These are phyloP conservation scores for Mycothermus thermophilus DNA, from an alignment of 495 filamentous ascomycete genomes.

Conservation along the genomic window DNA sequence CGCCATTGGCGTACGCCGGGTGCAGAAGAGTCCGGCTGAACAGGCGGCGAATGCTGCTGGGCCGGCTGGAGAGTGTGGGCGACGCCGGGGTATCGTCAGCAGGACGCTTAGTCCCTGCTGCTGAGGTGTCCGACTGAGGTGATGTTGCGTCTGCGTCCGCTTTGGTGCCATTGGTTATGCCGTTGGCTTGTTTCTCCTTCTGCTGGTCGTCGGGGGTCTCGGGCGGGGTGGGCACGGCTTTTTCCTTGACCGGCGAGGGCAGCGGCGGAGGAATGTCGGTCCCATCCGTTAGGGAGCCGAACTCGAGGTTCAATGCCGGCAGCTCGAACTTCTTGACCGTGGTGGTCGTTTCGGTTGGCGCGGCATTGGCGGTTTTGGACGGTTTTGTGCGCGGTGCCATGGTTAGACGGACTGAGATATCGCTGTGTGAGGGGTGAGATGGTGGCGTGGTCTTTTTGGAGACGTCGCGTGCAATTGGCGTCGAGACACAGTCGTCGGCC, in stretches of 20 bases:
- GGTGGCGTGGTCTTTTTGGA: no score
- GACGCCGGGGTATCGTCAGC: conserved; percentile 31
- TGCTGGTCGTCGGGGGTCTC: conserved; percentile 18
- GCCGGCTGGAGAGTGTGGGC: conserved; percentile 29
- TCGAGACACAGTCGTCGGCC: neutral
- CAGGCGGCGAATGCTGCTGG: conserved; percentile 32
- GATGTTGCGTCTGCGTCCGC: conserved; percentile 12
- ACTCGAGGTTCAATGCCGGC: conserved; percentile 35
- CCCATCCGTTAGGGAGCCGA: conserved; percentile 41
- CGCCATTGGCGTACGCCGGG: conserved; percentile 29
- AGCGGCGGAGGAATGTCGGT: conserved; percentile 43
- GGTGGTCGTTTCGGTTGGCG: conserved; percentile 3
- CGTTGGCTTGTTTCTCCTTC: conserved; percentile 4
- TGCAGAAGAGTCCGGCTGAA: conserved; percentile 33
- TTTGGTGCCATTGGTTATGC: conserved; percentile 21
- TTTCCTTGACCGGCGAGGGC: conserved; percentile 35
- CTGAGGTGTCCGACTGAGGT: conserved; percentile 18
- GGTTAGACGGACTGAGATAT: no score
- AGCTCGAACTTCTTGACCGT: conserved; percentile 38
- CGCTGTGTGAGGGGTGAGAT: no score
- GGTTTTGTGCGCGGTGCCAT: no score
- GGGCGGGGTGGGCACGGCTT: conserved; percentile 24
- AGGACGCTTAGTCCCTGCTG: conserved; percentile 24
- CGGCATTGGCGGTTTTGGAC: conserved; percentile 8
- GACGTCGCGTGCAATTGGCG: conserved; percentile 1